Percentiles rank a stretch among this genome's conserved stretches.
Evolutionary conservation across 805 yeast species (phyloP).

Genomic region (Schwanniomyces polymorphus): DNA sequence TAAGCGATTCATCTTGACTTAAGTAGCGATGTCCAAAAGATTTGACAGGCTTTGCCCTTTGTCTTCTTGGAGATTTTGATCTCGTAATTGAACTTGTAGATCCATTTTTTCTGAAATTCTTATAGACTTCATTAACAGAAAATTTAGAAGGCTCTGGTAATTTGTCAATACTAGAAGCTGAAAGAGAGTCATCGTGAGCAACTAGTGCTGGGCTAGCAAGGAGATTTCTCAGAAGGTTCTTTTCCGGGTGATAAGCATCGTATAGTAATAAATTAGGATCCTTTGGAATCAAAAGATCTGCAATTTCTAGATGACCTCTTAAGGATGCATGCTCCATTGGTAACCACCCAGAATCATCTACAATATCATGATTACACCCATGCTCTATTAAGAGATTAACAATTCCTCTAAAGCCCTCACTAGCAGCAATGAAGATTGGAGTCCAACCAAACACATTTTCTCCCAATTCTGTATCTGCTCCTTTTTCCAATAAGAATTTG

Average conservation of each 20-base stretch:
- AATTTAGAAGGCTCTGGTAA: conserved; percentile 33
- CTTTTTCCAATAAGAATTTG: conserved; percentile 50
- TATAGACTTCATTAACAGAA: conserved; percentile 37
- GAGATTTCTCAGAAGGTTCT: conserved; percentile 24
- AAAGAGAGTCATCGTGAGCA: conserved; percentile 11
- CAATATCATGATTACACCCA: conserved; percentile 53
- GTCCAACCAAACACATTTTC: conserved; percentile 91
- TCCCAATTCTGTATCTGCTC: conserved; percentile 73
- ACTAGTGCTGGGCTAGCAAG: conserved; percentile 8
- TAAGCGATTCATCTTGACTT: conserved; percentile 59
- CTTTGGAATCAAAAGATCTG: conserved; percentile 57
- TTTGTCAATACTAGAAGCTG: conserved; percentile 36
- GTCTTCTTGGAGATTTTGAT: conserved; percentile 22
- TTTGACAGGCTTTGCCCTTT: conserved; percentile 56
- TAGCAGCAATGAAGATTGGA: conserved; percentile 85
- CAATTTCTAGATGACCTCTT: conserved; percentile 78
- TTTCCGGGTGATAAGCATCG: conserved; percentile 37
- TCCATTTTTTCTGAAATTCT: conserved; percentile 32
- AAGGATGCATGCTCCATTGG: conserved; percentile 96
- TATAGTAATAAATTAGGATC: conserved; percentile 32
- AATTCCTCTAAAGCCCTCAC: conserved; percentile 69
- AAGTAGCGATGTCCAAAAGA: conserved; percentile 84
- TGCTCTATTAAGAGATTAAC: conserved; percentile 53
- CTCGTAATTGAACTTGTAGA: conserved; percentile 18
- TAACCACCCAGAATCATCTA: conserved; percentile 91